These are phyloP conservation scores for Aquilaria agallochum DNA, from an alignment of 441 rosid species.

Conservation along the genomic window DNA sequence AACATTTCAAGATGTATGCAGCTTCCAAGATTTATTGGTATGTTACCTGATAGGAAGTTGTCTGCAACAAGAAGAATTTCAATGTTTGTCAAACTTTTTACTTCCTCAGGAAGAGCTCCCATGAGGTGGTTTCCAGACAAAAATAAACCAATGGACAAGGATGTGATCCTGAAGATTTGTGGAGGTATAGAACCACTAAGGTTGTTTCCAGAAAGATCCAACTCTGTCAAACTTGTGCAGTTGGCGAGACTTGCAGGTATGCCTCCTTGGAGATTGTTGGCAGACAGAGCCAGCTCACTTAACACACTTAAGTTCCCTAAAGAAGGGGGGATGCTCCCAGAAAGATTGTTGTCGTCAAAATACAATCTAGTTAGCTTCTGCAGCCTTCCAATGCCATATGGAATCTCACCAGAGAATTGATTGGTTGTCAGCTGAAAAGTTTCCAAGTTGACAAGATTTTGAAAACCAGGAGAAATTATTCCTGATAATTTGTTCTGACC, in stretches of 20 bases:
- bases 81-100: constrained; percentile 9
- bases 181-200: constrained; percentile 13
- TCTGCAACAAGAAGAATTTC: constrained; percentile 1
- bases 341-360: not conserved
- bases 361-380: not conserved
- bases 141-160: not conserved
- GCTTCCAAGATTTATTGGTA: constrained; percentile 9
- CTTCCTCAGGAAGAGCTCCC: constrained; percentile 16
- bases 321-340: constrained; percentile 4
- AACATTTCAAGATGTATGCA: constrained; percentile 9
- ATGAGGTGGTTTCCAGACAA: constrained; percentile 1
- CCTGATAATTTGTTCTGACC: not conserved
- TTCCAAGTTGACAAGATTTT: constrained; percentile 2
- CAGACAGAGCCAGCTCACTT: not conserved
- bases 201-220: not conserved
- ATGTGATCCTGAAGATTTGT: constrained; percentile 5
- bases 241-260: constrained; percentile 14
- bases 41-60: constrained; percentile 12
- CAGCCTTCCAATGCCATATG: constrained; percentile 6
- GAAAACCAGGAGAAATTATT: constrained; percentile 1
- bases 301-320: constrained; percentile 6
- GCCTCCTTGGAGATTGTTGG: constrained; percentile 14
- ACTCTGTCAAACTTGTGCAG: not conserved
- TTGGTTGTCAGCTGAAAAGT: not conserved
- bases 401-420: constrained; percentile 2